Base-by-base conservation (phyloP, 495 filamentous ascomycete genomes). In the Penicillium paxilli region DNA sequence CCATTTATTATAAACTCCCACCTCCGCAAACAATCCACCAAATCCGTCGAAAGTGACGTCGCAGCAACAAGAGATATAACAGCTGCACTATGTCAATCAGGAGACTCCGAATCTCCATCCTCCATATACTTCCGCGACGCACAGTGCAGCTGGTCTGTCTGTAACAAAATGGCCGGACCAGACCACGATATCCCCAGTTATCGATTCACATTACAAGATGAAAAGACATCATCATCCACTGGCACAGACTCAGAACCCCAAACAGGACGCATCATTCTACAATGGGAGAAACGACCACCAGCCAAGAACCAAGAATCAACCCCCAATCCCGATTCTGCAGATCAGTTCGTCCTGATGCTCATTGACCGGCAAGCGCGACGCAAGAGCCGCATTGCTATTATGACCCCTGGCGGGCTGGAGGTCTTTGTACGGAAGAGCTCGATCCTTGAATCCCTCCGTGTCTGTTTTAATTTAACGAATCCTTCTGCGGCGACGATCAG, bases 351-450 rank as follows among this genome's bases (percentile, higher is more conserved):
- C 14, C 40, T 67, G 11, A 24, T 67, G 9, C 47, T 62, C 25
- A 67, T 67, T 49, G 64, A 67, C 50, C 64, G 64, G 7, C 49
- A 54, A 16, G 54, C 51, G 1, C 41, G 44, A 19, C 54, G 59
- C 7, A 67, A 65, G 52, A 65, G 62, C 20, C 59, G 64, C 5
- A 57, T 67, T 40, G 62, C 64, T 3, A 65, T 54, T 2, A 67
- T 67, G 64, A 55, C 41, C n/a, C 48, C 35, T n/a, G 51, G 38
- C 7, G 59, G 59, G 4, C 10, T 67, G 37, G 64, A 67, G 17
- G 58, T 67, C 21, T 41, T 46, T 24, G 57, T 67, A 17, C 48
- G 62, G 11, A 67, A 67, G 49, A 56, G 37, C 17, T 62, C 62
- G 8, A 54, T 67, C 24, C 20, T 67, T 22, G 64, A 65, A 11